phyloP scores from a whole-genome alignment of 345 rosid genomes.

The Citrus hindsii region DNA sequence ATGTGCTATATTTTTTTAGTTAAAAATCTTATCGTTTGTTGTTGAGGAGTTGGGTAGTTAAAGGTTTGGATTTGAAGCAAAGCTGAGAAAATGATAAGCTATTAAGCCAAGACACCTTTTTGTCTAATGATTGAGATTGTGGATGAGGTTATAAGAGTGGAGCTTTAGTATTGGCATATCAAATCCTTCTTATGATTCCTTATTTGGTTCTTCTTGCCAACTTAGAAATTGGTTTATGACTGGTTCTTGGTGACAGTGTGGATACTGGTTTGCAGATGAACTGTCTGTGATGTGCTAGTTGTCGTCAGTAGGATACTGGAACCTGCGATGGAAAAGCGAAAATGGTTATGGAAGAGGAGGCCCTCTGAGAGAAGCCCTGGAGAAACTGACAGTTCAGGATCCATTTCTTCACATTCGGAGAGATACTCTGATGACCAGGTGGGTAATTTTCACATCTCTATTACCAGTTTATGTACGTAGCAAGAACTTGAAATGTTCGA shows the following conservation, averaged over 20 bases:
- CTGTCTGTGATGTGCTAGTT: conserved; percentile 30
- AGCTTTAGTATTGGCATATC: not conserved
- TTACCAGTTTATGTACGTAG: too few relatives aligned
- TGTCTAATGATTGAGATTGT: conserved; percentile 17
- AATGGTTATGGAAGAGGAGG: conserved; percentile 73
- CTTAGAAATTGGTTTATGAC: conserved; percentile 5
- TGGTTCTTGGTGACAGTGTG: conserved; percentile 9
- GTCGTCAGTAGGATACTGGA: conserved; percentile 4
- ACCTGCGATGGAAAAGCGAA: conserved; percentile 64
- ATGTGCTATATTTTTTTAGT: conserved; percentile 8
- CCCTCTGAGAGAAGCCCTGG: conserved; percentile 74
- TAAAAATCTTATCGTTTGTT: conserved; percentile 19
- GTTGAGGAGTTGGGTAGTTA: conserved; percentile 30
- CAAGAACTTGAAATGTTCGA: too few relatives aligned
- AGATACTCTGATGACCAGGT: conserved; percentile 79
- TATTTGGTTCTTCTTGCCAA: not conserved
- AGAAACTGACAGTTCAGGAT: conserved; percentile 69
- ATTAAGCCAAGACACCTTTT: conserved; percentile 29
- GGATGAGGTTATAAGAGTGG: conserved; percentile 20
- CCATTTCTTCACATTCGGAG: conserved; percentile 67
- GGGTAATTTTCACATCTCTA: conserved; percentile 6
- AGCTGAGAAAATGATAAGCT: conserved; percentile 32
- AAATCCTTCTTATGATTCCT: conserved; percentile 6
- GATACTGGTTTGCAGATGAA: conserved; percentile 36
- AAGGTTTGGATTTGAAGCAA: conserved; percentile 51